These are phyloP conservation scores for Zea luxurians DNA, from an alignment of 176 grass and related monocot species.

Conservation along the genomic window DNA sequence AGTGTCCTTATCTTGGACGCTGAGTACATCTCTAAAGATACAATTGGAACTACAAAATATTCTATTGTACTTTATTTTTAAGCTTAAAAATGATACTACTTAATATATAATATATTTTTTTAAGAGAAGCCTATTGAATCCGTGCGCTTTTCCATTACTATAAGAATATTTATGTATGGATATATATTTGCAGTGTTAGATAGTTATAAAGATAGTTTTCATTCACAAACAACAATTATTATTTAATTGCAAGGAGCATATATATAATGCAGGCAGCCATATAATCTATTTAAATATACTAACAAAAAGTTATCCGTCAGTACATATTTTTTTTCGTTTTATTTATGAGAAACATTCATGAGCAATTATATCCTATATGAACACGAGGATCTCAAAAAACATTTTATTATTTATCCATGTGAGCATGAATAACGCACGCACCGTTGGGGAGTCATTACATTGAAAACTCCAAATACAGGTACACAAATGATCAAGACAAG, in stretches of 20 bases:
- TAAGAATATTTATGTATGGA: not conserved
- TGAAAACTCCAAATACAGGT: conserved; percentile 21
- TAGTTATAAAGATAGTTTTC: not conserved
- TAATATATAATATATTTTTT: not conserved
- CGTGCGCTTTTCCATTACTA: not conserved
- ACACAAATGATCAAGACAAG: conserved; percentile 29
- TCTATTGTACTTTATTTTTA: not conserved
- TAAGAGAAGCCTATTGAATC: too few relatives aligned
- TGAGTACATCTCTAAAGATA: not conserved
- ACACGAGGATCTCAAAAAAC: not conserved
- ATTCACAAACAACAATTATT: not conserved
- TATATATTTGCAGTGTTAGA: not conserved
- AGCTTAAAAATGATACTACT: not conserved
- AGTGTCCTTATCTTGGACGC: not conserved
- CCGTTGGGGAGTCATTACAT: not conserved
- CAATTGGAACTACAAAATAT: not conserved
- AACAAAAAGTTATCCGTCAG: not conserved
- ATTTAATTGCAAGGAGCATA: not conserved
- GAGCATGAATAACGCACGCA: not conserved
- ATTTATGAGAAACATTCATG: not conserved
- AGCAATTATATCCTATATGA: not conserved
- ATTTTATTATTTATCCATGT: not conserved
- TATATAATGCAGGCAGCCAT: not conserved
- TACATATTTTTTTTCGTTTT: not conserved
- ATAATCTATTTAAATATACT: not conserved